phyloP scores from a whole-genome alignment of 768 basidiomycete genomes.

The Pleurotus giganteus region DNA sequence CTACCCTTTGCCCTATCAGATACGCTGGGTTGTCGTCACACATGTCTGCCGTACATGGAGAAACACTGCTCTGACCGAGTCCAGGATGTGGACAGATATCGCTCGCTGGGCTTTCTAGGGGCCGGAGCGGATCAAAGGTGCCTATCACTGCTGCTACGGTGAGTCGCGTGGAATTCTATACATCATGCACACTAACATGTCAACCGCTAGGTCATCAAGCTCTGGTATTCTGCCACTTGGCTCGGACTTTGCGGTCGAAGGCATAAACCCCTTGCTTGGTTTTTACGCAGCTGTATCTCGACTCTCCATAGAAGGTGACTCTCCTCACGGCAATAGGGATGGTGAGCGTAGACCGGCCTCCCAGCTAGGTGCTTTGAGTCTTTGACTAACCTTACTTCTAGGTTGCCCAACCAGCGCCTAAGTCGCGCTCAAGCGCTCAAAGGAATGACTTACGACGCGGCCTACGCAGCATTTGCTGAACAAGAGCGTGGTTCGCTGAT shows the following conservation, averaged over 20 bases:
- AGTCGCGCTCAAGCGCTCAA: conserved; percentile 81
- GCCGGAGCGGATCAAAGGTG: conserved; percentile 75
- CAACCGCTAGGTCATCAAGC: conserved; percentile 41
- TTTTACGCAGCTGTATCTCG: conserved; percentile 90
- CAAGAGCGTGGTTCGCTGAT: conserved; percentile 66
- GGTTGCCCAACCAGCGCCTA: conserved; percentile 76
- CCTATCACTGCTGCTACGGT: conserved; percentile 86
- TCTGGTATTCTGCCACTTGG: conserved; percentile 72
- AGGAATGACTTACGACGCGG: conserved; percentile 89
- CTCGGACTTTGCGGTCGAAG: conserved; percentile 93
- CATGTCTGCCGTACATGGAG: too few species aligned
- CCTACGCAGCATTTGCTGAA: conserved; percentile 84
- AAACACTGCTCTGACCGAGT: too few species aligned
- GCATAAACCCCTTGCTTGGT: conserved; percentile 83
- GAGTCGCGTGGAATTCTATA: too few species aligned
- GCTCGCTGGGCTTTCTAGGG: too few species aligned
- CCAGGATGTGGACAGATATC: too few species aligned
- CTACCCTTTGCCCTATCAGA: too few species aligned
- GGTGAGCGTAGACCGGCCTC: conserved; percentile 44
- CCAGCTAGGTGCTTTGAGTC: not conserved
- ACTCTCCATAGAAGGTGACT: conserved; percentile 61
- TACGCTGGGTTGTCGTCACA: too few species aligned
- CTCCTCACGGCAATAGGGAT: conserved; percentile 83
- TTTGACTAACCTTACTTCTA: conserved; percentile 25
- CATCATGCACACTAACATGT: not conserved